Percentiles rank a stretch among this genome's conserved stretches.
phyloP scores from a whole-genome alignment of 192 early-diverging fungal species.

The Umbelopsis sp. region DNA sequence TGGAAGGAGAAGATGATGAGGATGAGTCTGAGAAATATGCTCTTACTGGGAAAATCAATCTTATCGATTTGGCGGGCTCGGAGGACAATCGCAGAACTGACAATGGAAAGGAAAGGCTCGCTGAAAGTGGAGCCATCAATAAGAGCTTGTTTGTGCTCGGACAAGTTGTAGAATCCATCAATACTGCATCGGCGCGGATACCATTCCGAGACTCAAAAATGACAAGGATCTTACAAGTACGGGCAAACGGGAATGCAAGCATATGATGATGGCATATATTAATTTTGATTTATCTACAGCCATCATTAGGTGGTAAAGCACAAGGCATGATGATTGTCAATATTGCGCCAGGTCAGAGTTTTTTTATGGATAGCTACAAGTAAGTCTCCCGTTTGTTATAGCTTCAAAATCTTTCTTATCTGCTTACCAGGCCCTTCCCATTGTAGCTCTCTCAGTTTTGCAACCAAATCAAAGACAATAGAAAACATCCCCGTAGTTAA shows the following conservation, averaged over 20 bases:
- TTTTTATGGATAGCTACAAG: conserved; percentile 30
- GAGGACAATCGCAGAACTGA: conserved; percentile 70
- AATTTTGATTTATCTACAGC: conserved; percentile 19
- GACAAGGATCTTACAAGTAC: conserved; percentile 63
- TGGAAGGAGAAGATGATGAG: conserved; percentile 39
- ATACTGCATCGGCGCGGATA: conserved; percentile 52
- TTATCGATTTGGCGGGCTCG: conserved; percentile 70
- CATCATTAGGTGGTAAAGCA: conserved; percentile 64
- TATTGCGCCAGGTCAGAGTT: conserved; percentile 53
- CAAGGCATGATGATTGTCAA: conserved; percentile 72
- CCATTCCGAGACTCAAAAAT: conserved; percentile 72
- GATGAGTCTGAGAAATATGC: conserved; percentile 34
- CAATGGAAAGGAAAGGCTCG: conserved; percentile 60
- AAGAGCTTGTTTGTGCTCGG: conserved; percentile 64
- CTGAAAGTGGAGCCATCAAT: conserved; percentile 70
- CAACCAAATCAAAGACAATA: conserved; percentile 61
- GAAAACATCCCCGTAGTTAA: conserved; percentile 52
- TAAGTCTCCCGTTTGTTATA: neutral
- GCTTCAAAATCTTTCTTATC: neutral
- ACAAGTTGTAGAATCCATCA: conserved; percentile 69
- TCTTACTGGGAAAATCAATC: conserved; percentile 52
- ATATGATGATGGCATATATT: neutral
- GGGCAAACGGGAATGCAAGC: too few relatives aligned
- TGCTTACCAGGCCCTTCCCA: neutral
- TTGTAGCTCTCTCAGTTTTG: conserved; percentile 64